Evolutionary conservation across 2,329 filamentous ascomycete genomes (phyloP).

Genomic region (Hawksworthiomyces lignivorus): DNA sequence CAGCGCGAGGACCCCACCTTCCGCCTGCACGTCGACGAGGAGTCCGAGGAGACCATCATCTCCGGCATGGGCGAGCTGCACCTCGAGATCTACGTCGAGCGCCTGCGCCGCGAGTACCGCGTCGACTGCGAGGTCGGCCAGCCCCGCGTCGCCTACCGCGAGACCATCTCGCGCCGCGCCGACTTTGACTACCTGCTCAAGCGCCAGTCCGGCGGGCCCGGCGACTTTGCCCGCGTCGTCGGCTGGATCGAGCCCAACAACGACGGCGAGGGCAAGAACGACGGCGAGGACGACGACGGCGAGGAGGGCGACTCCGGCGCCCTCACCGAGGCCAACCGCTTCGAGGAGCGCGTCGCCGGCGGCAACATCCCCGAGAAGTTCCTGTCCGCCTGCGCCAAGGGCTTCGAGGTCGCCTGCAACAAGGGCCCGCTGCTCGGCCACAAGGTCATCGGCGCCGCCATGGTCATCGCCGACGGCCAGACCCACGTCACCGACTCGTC

Average conservation of each 20-base stretch:
- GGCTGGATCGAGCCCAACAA: constrained; percentile 84
- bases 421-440: constrained; percentile 91
- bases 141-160: constrained; percentile 92
- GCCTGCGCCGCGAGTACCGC: constrained; percentile 92
- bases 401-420: constrained; percentile 73
- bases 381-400: constrained; percentile 88
- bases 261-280: too few species aligned
- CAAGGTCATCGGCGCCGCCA: constrained; percentile 78
- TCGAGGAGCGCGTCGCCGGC: constrained; percentile 80
- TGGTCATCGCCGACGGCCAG: constrained; percentile 93
- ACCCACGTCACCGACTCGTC: constrained; percentile 98
- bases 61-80: constrained; percentile 98
- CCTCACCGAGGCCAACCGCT: constrained; percentile 63
- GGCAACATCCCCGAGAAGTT: constrained; percentile 94
- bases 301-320: constrained; percentile 10
- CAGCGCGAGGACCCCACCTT: constrained; percentile 98
- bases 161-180: constrained; percentile 74
- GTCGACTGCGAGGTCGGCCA: constrained; percentile 94
- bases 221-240: constrained; percentile 88
- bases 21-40: constrained; percentile 82
- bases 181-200: constrained; percentile 90
- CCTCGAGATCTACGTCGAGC: constrained; percentile 94
- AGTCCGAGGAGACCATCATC: constrained; percentile 95
- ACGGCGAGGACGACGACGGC: constrained; percentile 16
- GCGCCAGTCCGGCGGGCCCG: constrained; percentile 91